Conservation (phyloP, 2,329 filamentous ascomycete species). For the Alternaria rosae region DNA sequence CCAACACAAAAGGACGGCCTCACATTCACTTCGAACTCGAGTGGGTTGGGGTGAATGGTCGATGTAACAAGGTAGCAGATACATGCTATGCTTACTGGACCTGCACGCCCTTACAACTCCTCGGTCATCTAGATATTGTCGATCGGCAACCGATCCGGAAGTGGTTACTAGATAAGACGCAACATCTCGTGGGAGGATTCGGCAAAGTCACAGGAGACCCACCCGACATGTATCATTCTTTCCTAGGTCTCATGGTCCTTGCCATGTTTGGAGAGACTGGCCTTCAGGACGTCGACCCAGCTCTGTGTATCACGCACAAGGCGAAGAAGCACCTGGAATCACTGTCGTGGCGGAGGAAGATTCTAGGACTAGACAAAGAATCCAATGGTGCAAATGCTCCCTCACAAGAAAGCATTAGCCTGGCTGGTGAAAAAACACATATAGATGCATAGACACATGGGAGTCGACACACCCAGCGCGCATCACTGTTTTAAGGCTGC, state of each 20-base stretch:
- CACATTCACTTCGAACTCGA: slow-evolving; percentile 64
- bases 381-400: neutral
- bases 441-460: slow-evolving; percentile 5
- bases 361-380: slow-evolving; percentile 14
- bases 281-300: slow-evolving; percentile 75
- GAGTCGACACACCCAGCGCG: neutral
- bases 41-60: slow-evolving; percentile 83
- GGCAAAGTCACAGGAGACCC: slow-evolving; percentile 56
- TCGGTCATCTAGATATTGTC: slow-evolving; percentile 62
- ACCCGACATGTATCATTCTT: slow-evolving; percentile 83
- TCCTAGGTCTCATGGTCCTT: slow-evolving; percentile 83
- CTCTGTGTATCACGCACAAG: slow-evolving; percentile 75
- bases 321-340: slow-evolving; percentile 50
- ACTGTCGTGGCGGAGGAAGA: slow-evolving; percentile 46
- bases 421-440: slow-evolving; percentile 8
- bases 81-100: slow-evolving; percentile 98
- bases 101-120: slow-evolving; percentile 62
- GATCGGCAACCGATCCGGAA: slow-evolving; percentile 68
- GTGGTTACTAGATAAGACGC: slow-evolving; percentile 84
- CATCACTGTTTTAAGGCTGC: neutral
- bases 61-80: slow-evolving; percentile 89
- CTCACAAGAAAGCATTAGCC: slow-evolving; percentile 3
- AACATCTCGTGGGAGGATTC: slow-evolving; percentile 74
- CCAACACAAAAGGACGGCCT: slow-evolving; percentile 59
- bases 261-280: slow-evolving; percentile 74